Percentiles rank a stretch among this genome's conserved stretches.
phyloP scores from a whole-genome alignment of 176 grass and related monocot species.

The Neostapfia colusana region DNA sequence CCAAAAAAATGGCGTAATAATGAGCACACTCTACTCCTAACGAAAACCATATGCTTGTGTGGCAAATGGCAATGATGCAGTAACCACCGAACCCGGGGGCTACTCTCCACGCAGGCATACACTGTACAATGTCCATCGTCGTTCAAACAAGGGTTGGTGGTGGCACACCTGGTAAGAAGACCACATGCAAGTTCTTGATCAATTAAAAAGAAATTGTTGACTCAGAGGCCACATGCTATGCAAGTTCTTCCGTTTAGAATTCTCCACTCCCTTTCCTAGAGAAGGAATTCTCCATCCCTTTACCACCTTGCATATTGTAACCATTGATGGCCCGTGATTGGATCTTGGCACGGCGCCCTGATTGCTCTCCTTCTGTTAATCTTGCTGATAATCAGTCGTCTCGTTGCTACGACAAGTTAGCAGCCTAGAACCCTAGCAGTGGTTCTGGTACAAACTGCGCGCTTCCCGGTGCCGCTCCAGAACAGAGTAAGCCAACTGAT shows the following conservation, averaged over 20 bases:
- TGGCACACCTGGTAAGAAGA: slow-evolving; percentile 18
- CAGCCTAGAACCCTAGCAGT: not conserved
- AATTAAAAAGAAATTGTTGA: slow-evolving; percentile 47
- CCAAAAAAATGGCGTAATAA: not conserved
- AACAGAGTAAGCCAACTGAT: not conserved
- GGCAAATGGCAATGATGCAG: not conserved
- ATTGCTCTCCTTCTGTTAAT: slow-evolving; percentile 8
- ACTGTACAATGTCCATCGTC: not conserved
- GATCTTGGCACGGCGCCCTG: slow-evolving; percentile 40
- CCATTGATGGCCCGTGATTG: slow-evolving; percentile 35
- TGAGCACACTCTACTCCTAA: not conserved
- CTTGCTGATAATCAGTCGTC: not conserved
- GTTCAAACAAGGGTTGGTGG: slow-evolving; percentile 55
- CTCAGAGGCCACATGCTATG: slow-evolving; percentile 40
- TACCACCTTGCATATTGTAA: slow-evolving; percentile 30
- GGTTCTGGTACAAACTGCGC: slow-evolving; percentile 10
- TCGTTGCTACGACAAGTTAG: not conserved
- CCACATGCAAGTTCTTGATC: slow-evolving; percentile 25
- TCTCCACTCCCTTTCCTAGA: slow-evolving; percentile 24
- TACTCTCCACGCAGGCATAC: not conserved
- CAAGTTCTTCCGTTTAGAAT: slow-evolving; percentile 47
- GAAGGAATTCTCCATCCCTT: slow-evolving; percentile 42
- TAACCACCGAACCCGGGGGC: not conserved
- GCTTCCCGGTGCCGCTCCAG: not conserved
- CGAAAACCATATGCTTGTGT: not conserved